phyloP scores from a whole-genome alignment of 2,329 filamentous ascomycete genomes.

The Westerdykella aurantiaca region DNA sequence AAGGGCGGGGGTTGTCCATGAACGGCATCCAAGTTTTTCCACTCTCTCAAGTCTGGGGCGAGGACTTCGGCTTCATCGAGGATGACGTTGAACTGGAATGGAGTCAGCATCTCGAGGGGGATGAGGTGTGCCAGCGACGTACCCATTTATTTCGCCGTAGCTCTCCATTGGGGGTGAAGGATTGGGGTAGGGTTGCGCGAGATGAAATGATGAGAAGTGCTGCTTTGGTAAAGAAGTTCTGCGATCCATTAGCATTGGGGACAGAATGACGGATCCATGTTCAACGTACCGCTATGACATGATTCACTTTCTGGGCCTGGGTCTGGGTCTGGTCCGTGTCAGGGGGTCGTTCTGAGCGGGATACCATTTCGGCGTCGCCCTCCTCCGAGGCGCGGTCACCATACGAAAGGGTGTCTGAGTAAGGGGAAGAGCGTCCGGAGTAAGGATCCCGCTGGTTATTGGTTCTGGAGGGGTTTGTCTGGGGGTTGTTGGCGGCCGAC shows the following conservation, averaged over 20 bases:
- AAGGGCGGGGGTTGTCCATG: conserved; percentile 74
- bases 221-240: conserved; percentile 91
- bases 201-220: conserved; percentile 79
- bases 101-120: background rate
- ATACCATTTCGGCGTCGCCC: conserved; percentile 43
- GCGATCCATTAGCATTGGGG: conserved; percentile 19
- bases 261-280: background rate
- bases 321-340: conserved; percentile 32
- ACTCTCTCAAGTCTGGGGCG: conserved; percentile 70
- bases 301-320: conserved; percentile 63
- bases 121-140: conserved; percentile 34
- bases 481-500: conserved; percentile 66
- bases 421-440: conserved; percentile 48
- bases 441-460: conserved; percentile 69
- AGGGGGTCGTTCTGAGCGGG: conserved; percentile 23
- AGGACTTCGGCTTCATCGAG: conserved; percentile 90
- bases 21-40: conserved; percentile 73
- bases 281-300: conserved; percentile 75
- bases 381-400: conserved; percentile 48
- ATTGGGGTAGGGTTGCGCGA: conserved; percentile 62
- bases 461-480: conserved; percentile 63
- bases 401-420: conserved; percentile 47
- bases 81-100: conserved; percentile 79
- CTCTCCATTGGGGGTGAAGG: conserved; percentile 52
- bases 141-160: conserved; percentile 84